Percentiles rank a stretch among this genome's conserved stretches.
Conservation (phyloP, 2,329 filamentous ascomycete species). For the Cordyceps sp. region DNA sequence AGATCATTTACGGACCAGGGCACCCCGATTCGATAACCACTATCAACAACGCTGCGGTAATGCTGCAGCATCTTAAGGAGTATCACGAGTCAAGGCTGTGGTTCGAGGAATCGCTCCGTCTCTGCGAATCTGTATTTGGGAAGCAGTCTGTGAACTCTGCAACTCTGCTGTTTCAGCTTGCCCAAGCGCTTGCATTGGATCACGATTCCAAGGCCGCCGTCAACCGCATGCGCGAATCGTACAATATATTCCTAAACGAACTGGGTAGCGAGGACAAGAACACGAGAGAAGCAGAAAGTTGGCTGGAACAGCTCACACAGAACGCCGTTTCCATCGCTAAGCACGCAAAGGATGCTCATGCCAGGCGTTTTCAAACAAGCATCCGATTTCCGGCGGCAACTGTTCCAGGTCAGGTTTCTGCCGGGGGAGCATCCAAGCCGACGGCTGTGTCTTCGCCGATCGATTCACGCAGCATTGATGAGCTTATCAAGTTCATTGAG, state of each 20-base stretch:
- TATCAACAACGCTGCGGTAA: constrained; percentile 95
- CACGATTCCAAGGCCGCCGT: constrained; percentile 87
- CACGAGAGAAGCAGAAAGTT: constrained; percentile 93
- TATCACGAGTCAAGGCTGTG: constrained; percentile 90
- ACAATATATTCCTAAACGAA: constrained; percentile 81
- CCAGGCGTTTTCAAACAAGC: constrained; percentile 51
- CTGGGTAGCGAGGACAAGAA: constrained; percentile 87
- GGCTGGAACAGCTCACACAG: constrained; percentile 90
- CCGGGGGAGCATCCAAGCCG: constrained; percentile 16
- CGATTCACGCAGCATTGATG: constrained; percentile 77
- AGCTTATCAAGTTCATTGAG: constrained; percentile 89
- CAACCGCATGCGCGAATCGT: constrained; percentile 86
- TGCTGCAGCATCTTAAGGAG: constrained; percentile 89
- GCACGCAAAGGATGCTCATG: constrained; percentile 75
- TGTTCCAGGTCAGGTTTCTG: constrained; percentile 9
- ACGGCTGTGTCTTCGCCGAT: constrained; percentile 21
- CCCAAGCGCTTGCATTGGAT: constrained; percentile 89
- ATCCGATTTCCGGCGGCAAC: constrained; percentile 42
- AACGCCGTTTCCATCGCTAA: constrained; percentile 91
- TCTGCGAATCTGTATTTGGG: constrained; percentile 83
- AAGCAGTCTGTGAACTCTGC: constrained; percentile 83
- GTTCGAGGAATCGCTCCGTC: constrained; percentile 84
- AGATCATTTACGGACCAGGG: constrained; percentile 82
- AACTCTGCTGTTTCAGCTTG: constrained; percentile 90
- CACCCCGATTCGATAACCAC: constrained; percentile 98